Base-by-base conservation (phyloP, 306 rosid species). In the barrel medic (Medicago truncatula) region DNA sequence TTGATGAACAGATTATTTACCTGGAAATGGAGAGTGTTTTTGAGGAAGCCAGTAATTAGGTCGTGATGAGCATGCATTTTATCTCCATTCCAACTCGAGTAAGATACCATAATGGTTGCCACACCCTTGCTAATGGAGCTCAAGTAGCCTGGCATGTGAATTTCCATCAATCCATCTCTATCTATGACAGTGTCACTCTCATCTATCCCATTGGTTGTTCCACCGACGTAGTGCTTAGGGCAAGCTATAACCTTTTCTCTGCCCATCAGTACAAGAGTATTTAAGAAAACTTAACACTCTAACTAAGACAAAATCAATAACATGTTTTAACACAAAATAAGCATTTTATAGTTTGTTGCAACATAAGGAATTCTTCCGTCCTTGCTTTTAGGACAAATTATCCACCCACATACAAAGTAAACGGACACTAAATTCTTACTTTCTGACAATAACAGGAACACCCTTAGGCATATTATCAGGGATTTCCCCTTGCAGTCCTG, bases 11-110 rank as follows among this genome's bases (percentile, higher is more conserved):
- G 56, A 36, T 23, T 65, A 58, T 46, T 70, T 71, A 80, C 87
- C 76, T 73, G 78, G 77, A 85, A 85, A 39, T 76, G 76, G 18
- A 86, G 80, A 7, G 67, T 77, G 39, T 80, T 74, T 67, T 83
- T 86, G 76, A 86, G 86, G 53, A 68, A 80, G 59, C 74, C 85
- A 21, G 86, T 80, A 6, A 86, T 43, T 36, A 86, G 75, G 7
- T 80, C 83, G 59, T 9, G 83, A 57, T 86, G n/a, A 68, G 86
- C 60, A 69, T 85, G 89, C 86, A 85, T 80, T 76, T 85, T 85
- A 8, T 68, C 34, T 8, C 86, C 89, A 57, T 85, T 85, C 89
- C 83, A 85, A 69, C 89, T 76, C 18, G 89, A 85, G 50, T 85
- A 85, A 73, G 89, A 85, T 23, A 69, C 80, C 89, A 85, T 85